Conservation (phyloP, 2,329 filamentous ascomycete genomes). For the Ophiocordyceps polyrhachis-furcata region DNA sequence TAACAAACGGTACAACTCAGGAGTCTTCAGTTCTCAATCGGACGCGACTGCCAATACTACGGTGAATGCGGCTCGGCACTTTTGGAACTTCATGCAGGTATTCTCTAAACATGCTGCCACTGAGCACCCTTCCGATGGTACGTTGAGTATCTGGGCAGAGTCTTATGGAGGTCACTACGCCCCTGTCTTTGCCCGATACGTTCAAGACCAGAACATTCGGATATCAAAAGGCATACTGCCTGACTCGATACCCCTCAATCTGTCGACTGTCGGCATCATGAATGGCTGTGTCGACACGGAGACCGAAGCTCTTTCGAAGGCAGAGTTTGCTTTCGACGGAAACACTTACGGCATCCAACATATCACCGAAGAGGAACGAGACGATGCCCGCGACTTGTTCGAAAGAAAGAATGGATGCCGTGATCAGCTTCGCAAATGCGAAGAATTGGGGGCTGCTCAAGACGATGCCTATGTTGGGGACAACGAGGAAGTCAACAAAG, state of each 20-base stretch:
- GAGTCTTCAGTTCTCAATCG: conserved; percentile 13
- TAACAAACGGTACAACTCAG: conserved; percentile 10
- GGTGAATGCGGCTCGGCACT: conserved; percentile 39
- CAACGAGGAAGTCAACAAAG: not conserved
- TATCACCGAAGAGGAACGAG: conserved; percentile 26
- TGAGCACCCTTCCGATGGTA: conserved; percentile 34
- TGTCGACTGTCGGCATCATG: conserved; percentile 48
- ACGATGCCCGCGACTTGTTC: conserved; percentile 10
- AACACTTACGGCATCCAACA: conserved; percentile 37
- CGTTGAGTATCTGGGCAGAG: conserved; percentile 48
- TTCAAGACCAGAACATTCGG: conserved; percentile 43
- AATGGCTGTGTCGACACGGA: conserved; percentile 50
- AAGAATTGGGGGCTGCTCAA: conserved; percentile 18
- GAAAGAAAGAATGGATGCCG: conserved; percentile 27
- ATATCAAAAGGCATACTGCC: conserved; percentile 17
- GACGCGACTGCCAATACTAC: conserved; percentile 28
- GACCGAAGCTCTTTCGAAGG: conserved; percentile 37
- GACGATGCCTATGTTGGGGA: not conserved
- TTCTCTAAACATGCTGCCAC: conserved; percentile 17
- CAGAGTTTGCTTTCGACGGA: conserved; percentile 40
- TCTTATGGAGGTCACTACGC: conserved; percentile 55
- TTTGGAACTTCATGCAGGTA: conserved; percentile 1
- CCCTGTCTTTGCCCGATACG: conserved; percentile 39
- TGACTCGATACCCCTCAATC: conserved; percentile 8
- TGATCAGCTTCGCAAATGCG: conserved; percentile 33